Evolutionary conservation across 1,284 basidiomycete genomes (phyloP), one percentile per base, ranked within the genome.

Genomic region (Ceratorhiza oryzae-sativae): DNA sequence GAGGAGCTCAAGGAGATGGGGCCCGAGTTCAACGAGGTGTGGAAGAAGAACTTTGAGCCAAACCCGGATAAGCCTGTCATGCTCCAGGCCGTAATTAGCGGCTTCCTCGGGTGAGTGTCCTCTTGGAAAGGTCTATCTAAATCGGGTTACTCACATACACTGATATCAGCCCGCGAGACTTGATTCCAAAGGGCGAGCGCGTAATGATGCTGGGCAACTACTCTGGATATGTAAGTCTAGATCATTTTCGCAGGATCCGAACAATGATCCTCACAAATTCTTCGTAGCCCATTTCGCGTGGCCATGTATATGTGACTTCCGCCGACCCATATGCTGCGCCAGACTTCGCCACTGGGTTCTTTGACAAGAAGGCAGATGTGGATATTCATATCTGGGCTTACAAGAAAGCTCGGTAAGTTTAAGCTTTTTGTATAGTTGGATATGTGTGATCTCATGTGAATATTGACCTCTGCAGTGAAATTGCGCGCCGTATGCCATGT

Each of bases 401-500:
- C 56, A 71, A 71, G 45, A 30, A 71, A 4, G 41, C 68, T 60
- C 68, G 68, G 68, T 61, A 42, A 51, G 68, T 41, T 15, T 18
- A 10, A 36, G 15, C 18, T 25, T n/a, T n/a, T n/a, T 12, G 3
- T 1, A 39, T 3, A 27, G 15, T 1, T 2, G 12, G 15, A 27
- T 48, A 39, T 39, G 13, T 39, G 36, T 39, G 36, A 6, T 39
- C 36, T 39, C 36, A 39, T 39, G 36, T 39, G 36, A 39, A 39
- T 39, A 6, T 6, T 39, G 13, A 39, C 36, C n/a, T 39, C 13
- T 39, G 36, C 36, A 71, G 82, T 5, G 82, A 83, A 73, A 75
- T 80, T 34, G 76, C 77, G 0, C 79, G 81, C 10, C 77, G 82
- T 18, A 79, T 82, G 77, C 76, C 78, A 0, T 78, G 75, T 25